Conservation (phyloP, 1,284 basidiomycete species). For the Puccinia coronata region DNA sequence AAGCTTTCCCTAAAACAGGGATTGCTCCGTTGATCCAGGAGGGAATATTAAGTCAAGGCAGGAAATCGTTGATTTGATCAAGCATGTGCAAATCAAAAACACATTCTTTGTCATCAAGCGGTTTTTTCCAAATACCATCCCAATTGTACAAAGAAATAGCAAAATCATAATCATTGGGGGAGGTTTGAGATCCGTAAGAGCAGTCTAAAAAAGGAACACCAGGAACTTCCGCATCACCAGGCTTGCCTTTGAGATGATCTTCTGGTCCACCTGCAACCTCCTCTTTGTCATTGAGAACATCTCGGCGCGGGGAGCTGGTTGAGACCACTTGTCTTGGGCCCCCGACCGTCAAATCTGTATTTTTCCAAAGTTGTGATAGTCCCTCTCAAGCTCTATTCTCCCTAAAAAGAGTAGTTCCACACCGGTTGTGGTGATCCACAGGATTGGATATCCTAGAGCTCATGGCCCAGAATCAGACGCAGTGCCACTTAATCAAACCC, state of each 20-base stretch:
- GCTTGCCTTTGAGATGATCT: too few relatives aligned
- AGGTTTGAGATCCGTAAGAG: neutral
- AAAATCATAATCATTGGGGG: neutral
- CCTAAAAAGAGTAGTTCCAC: neutral
- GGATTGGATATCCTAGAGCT: neutral
- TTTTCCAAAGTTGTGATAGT: too few relatives aligned
- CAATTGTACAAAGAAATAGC: neutral
- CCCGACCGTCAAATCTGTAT: too few relatives aligned
- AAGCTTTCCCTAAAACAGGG: slow-evolving; percentile 32
- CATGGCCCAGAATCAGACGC: slow-evolving; percentile 18
- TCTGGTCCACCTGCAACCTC: too few relatives aligned
- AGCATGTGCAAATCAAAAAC: slow-evolving; percentile 16
- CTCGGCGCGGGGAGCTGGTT: too few relatives aligned
- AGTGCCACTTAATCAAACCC: slow-evolving; percentile 27
- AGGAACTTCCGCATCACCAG: neutral
- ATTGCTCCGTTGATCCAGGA: slow-evolving; percentile 32
- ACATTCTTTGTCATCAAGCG: neutral
- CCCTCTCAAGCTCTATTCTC: neutral
- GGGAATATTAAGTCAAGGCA: slow-evolving; percentile 14
- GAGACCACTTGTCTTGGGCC: too few relatives aligned
- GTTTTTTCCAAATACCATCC: slow-evolving; percentile 4
- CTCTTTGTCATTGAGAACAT: too few relatives aligned
- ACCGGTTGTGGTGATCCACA: neutral
- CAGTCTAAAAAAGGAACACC: neutral
- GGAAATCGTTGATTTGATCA: neutral